phyloP scores from a whole-genome alignment of 2,329 filamentous ascomycete genomes.

The Nemania diffusa region DNA sequence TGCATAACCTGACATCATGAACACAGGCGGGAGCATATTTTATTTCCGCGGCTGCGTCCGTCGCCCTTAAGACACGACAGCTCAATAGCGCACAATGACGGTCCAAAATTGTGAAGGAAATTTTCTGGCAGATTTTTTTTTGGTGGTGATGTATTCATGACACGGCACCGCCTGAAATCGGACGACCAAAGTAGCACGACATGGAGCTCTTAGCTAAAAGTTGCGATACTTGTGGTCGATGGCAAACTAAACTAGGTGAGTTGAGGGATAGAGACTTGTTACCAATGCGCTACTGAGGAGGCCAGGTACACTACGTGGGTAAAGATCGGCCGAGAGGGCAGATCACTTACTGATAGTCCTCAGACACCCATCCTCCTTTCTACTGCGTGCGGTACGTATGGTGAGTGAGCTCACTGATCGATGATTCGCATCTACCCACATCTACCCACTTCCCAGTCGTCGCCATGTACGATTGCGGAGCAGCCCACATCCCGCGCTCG shows the following conservation, averaged over 20 bases:
- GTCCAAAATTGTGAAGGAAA: slow-evolving; percentile 2
- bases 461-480: slow-evolving; percentile 20
- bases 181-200: slow-evolving; percentile 3
- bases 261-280: neutral
- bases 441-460: slow-evolving; percentile 5
- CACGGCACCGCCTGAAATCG: slow-evolving; percentile 1
- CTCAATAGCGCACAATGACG: slow-evolving; percentile 22
- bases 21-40: neutral
- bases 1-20: slow-evolving; percentile 29
- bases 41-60: neutral
- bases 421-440: slow-evolving; percentile 12
- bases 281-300: neutral
- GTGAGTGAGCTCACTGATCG: slow-evolving; percentile 19
- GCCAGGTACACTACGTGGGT: neutral
- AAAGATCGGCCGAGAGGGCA: slow-evolving; percentile 3
- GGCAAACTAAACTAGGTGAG: neutral
- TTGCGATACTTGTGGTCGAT: neutral
- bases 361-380: no score
- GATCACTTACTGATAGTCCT: neutral
- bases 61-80: slow-evolving; percentile 17
- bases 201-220: neutral
- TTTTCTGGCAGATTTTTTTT: neutral
- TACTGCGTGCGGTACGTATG: no score
- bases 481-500: slow-evolving; percentile 16
- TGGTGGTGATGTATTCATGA: slow-evolving; percentile 14